Evolutionary conservation across 2,329 filamentous ascomycete genomes (phyloP).

Genomic region (Aspergillus ochraceoroseus): DNA sequence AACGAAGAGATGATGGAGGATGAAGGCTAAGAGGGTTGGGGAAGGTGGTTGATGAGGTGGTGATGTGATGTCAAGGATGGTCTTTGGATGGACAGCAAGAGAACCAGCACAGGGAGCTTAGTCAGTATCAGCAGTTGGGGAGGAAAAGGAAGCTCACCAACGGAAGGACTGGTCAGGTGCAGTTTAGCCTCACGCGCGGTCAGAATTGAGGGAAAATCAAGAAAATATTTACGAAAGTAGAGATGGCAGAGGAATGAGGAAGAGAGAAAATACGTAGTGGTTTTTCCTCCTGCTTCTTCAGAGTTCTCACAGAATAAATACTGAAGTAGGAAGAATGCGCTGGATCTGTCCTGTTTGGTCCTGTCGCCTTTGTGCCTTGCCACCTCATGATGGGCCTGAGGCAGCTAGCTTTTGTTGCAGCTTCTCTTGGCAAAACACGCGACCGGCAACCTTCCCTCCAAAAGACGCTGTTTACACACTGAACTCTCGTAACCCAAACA

Average conservation of each 20-base stretch:
- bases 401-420: conserved; percentile 5
- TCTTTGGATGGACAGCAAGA: conserved; percentile 29
- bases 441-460: neutral
- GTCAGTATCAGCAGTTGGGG: conserved; percentile 25
- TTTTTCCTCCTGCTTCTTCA: neutral
- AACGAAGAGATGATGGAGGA: conserved; percentile 24
- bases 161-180: conserved; percentile 18
- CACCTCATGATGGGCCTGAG: conserved; percentile 12
- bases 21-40: conserved; percentile 10
- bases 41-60: conserved; percentile 23
- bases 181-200: conserved; percentile 5
- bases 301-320: neutral
- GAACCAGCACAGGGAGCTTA: conserved; percentile 33
- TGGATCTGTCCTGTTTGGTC: conserved; percentile 2
- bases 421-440: conserved; percentile 9
- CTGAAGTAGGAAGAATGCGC: too few relatives aligned
- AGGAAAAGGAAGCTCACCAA: conserved; percentile 25
- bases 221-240: too few relatives aligned
- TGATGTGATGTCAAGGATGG: conserved; percentile 40
- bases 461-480: too few relatives aligned
- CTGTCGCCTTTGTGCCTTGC: conserved; percentile 10
- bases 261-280: neutral
- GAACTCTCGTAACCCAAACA: too few relatives aligned
- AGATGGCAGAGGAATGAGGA: neutral
- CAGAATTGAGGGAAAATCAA: neutral